Evolutionary conservation across 1,284 basidiomycete species (phyloP), one percentile per base, ranked within the genome.

Genomic region (Trichosporon coremiiforme): DNA sequence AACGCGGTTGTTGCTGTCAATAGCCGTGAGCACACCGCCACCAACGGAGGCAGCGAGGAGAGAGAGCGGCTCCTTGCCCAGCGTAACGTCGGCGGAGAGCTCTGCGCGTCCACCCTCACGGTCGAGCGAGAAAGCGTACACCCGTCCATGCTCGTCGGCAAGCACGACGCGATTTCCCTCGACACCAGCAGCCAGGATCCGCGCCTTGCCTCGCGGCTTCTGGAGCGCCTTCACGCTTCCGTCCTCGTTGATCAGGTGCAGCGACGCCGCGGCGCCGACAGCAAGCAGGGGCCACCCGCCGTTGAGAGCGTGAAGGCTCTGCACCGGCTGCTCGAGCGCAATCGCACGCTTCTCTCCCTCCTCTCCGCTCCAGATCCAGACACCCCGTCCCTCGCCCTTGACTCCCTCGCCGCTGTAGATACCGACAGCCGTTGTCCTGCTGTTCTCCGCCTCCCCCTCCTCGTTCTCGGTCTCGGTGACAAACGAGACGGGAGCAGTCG

Each of bases 341-440:
- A 71, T 68, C 1, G 68, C 64, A 29, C 70, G 65, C 70, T 78
- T 77, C 64, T 76, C 75, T 1, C 73, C 73, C 31, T 80, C 80
- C 45, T 84, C 80, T 1, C 80, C 80, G 33, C 63, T 71, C 82
- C 81, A 83, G 0, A 79, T 66, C 80, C 80, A 83, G 1, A 82
- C 12, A 8, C 72, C 73, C 50, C 74, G 71, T 1, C 77, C 76
- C 64, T 77, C 72, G 35, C 74, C 67, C 13, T 71, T 72, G 35
- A 68, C 66, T 10, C 70, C 72, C 25, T 80, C 76, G 0, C 78
- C 75, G 20, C 66, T 62, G 15, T 73, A 64, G 8, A 80, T 71
- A 9, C 77, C 80, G 13, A 83, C 74, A 0, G 76, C 72, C 1
- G 80, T 80, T 15, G 78, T 70, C 33, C 81, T 68, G 67, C 68